Evolutionary conservation across 2,329 filamentous ascomycete genomes (phyloP), one percentile per base, ranked within the genome.

Genomic region (Aureobasidium namibiae): DNA sequence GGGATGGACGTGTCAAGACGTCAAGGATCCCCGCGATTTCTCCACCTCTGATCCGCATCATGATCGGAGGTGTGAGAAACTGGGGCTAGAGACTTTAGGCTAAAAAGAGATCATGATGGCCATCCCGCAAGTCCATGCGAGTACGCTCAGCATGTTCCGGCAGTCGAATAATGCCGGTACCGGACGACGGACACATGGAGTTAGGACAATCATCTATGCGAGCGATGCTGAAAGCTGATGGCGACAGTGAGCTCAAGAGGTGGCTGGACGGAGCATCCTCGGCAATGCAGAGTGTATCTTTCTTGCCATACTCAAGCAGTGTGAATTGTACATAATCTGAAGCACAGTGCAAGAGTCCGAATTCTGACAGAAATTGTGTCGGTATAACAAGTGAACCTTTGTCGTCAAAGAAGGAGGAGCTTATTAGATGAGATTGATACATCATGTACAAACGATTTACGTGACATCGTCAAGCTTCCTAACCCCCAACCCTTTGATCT

Each of bases 1-100:
- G 39, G 31, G 18, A 42, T 23, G 23, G 38, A 13, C 23, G 33
- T 31, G 50, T 53, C 50, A 44, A 44, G 52, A 56, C 26, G 36
- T 42, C 52, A 56, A 33, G n/a, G 49, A 41, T 41, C 52, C 52
- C 52, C 52, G 52, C 52, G 52, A 44, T 56, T 56, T 56, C 52
- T 44, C 52, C 52, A 56, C 52, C 36, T 34, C 13, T 21, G 52
- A 53, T 41, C 36, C 29, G 50, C 50, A 42, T 42, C 50, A 42
- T 44, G 38, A 56, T 56, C 36, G 23, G 4, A 16, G 18, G 16
- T 14, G 9, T 21, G 34, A 26, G 18, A 42, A 44, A n/a, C 29
- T 21, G 13, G 21, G 52, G 39, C 33, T 31, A 8, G 23, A 24
- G 9, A 11, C 5, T 41, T 53, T 53, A 53, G 49, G 34, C 49